Evolutionary conservation across 148 eudicot species (phyloP).

Genomic region (Vaccinium myrtillus): DNA sequence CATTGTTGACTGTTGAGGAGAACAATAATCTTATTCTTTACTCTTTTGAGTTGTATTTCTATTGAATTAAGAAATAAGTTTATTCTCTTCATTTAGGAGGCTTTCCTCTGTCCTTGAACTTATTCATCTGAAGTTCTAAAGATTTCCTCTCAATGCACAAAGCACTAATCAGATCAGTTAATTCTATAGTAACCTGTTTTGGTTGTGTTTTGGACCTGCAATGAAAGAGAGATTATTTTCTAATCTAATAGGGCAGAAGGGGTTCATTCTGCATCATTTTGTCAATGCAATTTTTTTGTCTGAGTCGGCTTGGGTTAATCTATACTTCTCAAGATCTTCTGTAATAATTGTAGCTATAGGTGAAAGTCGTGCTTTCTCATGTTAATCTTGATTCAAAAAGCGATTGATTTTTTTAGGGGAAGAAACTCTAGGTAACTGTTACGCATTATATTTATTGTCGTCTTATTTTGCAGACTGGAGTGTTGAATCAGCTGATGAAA

Average conservation of each 20-base stretch:
- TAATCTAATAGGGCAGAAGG: neutral
- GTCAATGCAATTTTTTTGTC: neutral
- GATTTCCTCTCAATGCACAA: neutral
- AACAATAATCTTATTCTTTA: neutral
- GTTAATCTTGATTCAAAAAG: neutral
- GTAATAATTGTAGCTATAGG: neutral
- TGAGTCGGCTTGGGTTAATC: slow-evolving; percentile 7
- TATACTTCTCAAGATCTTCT: neutral
- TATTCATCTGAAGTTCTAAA: neutral
- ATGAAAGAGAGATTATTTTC: neutral
- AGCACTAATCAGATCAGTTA: neutral
- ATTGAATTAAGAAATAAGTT: neutral
- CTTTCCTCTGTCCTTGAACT: neutral
- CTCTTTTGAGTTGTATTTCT: neutral
- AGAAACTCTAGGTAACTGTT: neutral
- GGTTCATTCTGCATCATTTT: neutral
- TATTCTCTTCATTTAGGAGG: neutral
- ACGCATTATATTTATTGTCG: neutral
- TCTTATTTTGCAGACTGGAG: slow-evolving; percentile 35
- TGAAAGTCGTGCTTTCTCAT: neutral
- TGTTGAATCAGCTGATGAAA: slow-evolving; percentile 51
- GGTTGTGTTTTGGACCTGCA: neutral
- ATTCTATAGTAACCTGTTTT: neutral
- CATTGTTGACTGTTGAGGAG: neutral
- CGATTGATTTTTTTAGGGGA: too few relatives aligned